Conservation (phyloP, 176 grass and related monocot species). For the Themeda triandra region DNA sequence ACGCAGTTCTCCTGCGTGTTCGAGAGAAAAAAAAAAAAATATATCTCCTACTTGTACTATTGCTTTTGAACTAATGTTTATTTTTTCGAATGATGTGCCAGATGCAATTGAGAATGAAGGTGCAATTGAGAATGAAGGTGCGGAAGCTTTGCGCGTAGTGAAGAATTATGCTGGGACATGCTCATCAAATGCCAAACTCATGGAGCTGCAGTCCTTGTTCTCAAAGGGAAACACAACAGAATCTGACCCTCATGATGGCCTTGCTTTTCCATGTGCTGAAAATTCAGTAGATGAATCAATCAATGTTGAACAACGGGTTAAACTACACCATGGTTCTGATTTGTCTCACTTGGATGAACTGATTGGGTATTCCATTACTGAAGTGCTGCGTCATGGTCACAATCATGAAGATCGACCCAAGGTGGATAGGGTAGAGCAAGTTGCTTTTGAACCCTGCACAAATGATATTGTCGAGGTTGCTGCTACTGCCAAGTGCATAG, state of each 20-base stretch:
- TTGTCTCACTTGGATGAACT: not conserved
- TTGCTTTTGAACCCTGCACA: not conserved
- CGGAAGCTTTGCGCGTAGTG: not conserved
- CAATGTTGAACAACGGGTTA: not conserved
- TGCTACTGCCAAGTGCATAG: not conserved
- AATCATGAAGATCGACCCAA: not conserved
- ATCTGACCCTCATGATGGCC: not conserved
- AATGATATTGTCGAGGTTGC: not conserved
- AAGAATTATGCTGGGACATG: conserved; percentile 27
- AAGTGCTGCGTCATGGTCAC: not conserved
- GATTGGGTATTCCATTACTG: not conserved
- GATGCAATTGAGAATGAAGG: conserved; percentile 1
- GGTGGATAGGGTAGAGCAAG: not conserved
- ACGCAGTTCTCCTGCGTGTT: no score
- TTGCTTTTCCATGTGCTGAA: not conserved
- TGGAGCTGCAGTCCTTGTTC: conserved; percentile 14
- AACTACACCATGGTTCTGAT: not conserved
- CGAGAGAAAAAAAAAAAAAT: no score
- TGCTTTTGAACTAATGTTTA: not conserved
- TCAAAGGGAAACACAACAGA: not conserved
- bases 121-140: not conserved
- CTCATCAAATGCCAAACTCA: conserved; percentile 16
- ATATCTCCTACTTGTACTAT: not conserved
- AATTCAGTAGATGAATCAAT: conserved; percentile 11
- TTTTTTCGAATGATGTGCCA: conserved; percentile 13